A percentile compares a stretch with the other conserved stretches of the same genome.
These are phyloP conservation scores for Coniochaeta hoffmannii DNA, from an alignment of 2,329 filamentous ascomycete species.

Conservation along the genomic window DNA sequence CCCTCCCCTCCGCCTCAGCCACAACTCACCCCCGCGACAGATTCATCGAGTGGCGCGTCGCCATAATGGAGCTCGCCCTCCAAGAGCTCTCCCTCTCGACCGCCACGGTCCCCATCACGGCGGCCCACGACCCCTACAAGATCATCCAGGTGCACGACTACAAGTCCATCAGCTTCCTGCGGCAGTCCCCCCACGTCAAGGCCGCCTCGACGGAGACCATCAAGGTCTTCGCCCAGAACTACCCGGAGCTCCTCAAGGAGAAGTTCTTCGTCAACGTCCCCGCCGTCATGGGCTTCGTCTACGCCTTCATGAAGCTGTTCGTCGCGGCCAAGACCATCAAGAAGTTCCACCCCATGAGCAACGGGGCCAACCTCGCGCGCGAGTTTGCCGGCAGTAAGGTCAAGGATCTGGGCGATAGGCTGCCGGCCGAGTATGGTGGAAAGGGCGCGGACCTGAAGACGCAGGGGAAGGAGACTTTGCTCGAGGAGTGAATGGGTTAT, in stretches of 20 bases:
- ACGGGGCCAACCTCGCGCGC: slow-evolving; percentile 60
- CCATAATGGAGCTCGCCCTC: slow-evolving; percentile 82
- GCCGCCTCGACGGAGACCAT: slow-evolving; percentile 75
- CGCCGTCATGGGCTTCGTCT: slow-evolving; percentile 82
- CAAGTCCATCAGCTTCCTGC: slow-evolving; percentile 77
- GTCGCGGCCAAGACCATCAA: slow-evolving; percentile 65
- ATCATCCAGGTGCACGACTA: slow-evolving; percentile 95
- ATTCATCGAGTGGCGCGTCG: slow-evolving; percentile 84
- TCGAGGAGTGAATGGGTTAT: background rate
- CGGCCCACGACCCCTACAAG: slow-evolving; percentile 77
- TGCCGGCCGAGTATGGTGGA: slow-evolving; percentile 77
- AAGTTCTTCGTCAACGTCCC: slow-evolving; percentile 98
- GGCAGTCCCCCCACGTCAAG: slow-evolving; percentile 70
- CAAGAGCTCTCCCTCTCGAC: slow-evolving; percentile 62
- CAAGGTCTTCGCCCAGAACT: slow-evolving; percentile 69
- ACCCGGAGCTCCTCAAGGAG: slow-evolving; percentile 79
- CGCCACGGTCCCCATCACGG: slow-evolving; percentile 64
- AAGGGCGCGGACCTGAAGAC: slow-evolving; percentile 36
- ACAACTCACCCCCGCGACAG: slow-evolving; percentile 32
- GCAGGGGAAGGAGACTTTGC: slow-evolving; percentile 15
- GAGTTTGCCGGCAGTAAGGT: slow-evolving; percentile 48
- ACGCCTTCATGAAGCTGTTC: slow-evolving; percentile 67
- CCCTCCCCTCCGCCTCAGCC: too few species aligned
- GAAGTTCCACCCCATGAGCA: slow-evolving; percentile 73
- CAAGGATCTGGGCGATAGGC: slow-evolving; percentile 47